Conservation (phyloP, 148 eudicot genomes). For the Cornus florida region DNA sequence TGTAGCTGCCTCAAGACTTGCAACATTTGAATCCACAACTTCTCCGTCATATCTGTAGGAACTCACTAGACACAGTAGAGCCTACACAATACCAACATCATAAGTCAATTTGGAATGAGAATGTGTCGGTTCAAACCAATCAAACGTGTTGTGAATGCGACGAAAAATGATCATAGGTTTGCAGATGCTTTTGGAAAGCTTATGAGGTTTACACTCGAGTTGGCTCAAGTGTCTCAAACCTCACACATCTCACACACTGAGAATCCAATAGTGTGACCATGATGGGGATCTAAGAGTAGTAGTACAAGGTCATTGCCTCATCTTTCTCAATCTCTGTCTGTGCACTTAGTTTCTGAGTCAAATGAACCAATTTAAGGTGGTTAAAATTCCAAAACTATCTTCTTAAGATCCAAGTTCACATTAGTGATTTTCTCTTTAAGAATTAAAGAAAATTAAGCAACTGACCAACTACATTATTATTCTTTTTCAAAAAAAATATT, state of each 20-base stretch:
- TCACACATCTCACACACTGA: background rate
- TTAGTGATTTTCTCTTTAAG: background rate
- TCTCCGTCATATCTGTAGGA: constrained; percentile 71
- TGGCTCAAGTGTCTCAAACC: background rate
- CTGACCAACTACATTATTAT: background rate
- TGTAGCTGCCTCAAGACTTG: constrained; percentile 57
- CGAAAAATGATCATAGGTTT: background rate
- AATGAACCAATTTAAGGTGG: too few species aligned
- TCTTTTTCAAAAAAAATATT: too few species aligned
- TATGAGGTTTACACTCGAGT: background rate
- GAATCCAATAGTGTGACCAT: background rate
- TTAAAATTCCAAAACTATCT: too few species aligned
- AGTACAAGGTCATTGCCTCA: too few species aligned
- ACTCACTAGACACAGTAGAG: constrained; percentile 68
- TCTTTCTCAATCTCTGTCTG: too few species aligned
- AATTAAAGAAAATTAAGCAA: background rate
- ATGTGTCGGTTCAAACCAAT: background rate
- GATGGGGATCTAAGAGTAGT: background rate
- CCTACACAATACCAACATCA: constrained; percentile 28
- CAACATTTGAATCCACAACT: constrained; percentile 49
- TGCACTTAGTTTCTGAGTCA: too few species aligned
- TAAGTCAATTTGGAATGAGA: background rate
- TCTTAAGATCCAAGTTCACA: background rate
- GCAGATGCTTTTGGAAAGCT: background rate
- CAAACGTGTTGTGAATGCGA: background rate